Conservation (phyloP, 2,329 filamentous ascomycete species). For the Colletotrichum sp. region DNA sequence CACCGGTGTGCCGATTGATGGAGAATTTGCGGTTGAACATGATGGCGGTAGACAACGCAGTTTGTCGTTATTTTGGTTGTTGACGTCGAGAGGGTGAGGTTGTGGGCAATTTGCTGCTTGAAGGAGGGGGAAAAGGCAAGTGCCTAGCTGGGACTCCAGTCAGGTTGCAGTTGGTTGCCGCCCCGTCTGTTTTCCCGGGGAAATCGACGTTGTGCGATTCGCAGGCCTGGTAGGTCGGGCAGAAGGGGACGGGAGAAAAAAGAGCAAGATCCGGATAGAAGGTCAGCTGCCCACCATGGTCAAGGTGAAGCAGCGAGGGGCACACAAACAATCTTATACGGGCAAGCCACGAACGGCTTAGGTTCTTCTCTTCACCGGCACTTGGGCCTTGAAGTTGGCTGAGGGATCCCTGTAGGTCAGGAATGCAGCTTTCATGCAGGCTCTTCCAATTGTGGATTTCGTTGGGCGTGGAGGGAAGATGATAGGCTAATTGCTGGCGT, state of each 20-base stretch:
- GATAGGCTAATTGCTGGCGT: slow-evolving; percentile 5
- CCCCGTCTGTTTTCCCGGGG: background rate
- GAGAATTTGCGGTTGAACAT: slow-evolving; percentile 69
- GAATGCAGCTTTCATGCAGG: slow-evolving; percentile 19
- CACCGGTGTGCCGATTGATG: slow-evolving; percentile 70
- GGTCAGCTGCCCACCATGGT: background rate
- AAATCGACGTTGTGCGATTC: background rate
- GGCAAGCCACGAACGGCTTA: slow-evolving; percentile 2
- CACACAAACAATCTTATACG: slow-evolving; percentile 14
- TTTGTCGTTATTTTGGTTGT: background rate
- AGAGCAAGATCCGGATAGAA: background rate
- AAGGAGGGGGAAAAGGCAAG: background rate
- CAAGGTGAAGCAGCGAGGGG: slow-evolving; percentile 8
- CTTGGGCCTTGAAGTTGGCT: slow-evolving; percentile 14
- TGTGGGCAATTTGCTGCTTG: background rate
- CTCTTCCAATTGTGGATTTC: slow-evolving; percentile 12
- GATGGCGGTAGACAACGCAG: slow-evolving; percentile 18
- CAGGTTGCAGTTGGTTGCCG: background rate
- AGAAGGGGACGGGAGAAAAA: background rate
- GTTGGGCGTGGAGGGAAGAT: background rate
- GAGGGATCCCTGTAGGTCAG: slow-evolving; percentile 11
- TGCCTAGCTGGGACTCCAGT: background rate
- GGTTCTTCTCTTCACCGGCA: slow-evolving; percentile 18
- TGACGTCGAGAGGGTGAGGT: background rate
- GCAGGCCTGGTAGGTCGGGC: background rate